Evolutionary conservation across 2,329 filamentous ascomycete genomes (phyloP), one percentile per base, ranked within the genome.

Genomic region (Diaporthe batatas): DNA sequence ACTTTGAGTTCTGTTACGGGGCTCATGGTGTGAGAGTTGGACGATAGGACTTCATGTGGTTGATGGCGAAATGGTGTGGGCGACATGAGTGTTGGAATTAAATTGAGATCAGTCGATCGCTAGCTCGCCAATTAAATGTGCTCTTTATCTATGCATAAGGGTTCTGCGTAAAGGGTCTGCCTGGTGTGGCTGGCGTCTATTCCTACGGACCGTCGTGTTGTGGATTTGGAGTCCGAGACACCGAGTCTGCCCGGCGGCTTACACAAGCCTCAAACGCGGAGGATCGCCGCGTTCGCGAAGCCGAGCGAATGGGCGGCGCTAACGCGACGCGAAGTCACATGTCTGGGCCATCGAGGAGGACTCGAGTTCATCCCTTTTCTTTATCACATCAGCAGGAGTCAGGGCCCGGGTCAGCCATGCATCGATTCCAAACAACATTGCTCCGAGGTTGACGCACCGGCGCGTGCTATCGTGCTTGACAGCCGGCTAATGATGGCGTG

Each of bases 1-100:
- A 91, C 74, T 8, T 81, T 87, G 54, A 84, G 47, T 18, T 49
- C 23, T 6, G 59, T 73, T 25, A 65, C 7, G 16, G 47, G 3
- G 6, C 5, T 8, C 62, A 67, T 67, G 32, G n/a, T 67, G 8
- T 3, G 3, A 29, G n/a, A 18, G 11, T n/a, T 53, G n/a, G 18
- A 1, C 1, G 11, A 11, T 5, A 7, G 18, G 18, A 1, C 25
- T n/a, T 3, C 1, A 8, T 1, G 12, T 18, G 11, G 12, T 25
- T 12, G n/a, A 3, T 25, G n/a, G 21, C 34, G 21, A 23, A 36
- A 2, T 2, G 7, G 7, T 10, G 42, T 11, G 6, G n/a, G 8
- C 14, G 21, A 14, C 7, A 32, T 64, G 7, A 18, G 18, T 64
- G 3, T 47, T 49, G 5, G 8, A 16, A 47, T 18, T 32, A 6